Evolutionary conservation across 2,329 filamentous ascomycete species (phyloP).

Genomic region (Sporothrix luriei): DNA sequence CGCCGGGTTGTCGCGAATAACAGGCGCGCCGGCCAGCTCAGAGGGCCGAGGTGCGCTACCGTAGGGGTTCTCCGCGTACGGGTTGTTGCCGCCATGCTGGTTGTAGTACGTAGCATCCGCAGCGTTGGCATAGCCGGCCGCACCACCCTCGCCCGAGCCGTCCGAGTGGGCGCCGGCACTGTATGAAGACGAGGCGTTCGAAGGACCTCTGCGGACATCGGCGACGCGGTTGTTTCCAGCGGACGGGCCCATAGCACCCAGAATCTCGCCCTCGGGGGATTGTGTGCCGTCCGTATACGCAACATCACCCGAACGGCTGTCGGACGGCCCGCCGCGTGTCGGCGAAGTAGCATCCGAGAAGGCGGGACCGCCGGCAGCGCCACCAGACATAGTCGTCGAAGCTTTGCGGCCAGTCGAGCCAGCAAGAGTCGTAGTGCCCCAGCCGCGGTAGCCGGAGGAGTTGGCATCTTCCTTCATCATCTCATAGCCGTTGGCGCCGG

Average conservation of each 20-base stretch:
- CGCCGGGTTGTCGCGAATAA: conserved; percentile 91
- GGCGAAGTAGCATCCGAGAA: conserved; percentile 77
- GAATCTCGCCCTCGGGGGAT: conserved; percentile 75
- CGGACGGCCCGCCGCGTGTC: conserved; percentile 63
- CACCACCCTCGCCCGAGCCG: conserved; percentile 59
- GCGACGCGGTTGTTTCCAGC: conserved; percentile 64
- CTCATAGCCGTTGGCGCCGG: conserved; percentile 56
- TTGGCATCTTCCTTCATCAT: conserved; percentile 78
- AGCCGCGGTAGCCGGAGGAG: conserved; percentile 83
- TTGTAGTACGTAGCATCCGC: conserved; percentile 58
- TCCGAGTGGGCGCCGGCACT: conserved; percentile 78
- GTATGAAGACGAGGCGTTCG: conserved; percentile 95
- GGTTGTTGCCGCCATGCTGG: conserved; percentile 60
- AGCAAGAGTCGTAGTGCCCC: conserved; percentile 75
- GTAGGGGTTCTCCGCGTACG: conserved; percentile 54
- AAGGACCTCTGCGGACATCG: conserved; percentile 84
- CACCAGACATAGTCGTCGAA: conserved; percentile 85
- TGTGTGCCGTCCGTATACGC: conserved; percentile 56
- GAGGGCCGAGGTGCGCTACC: conserved; percentile 44
- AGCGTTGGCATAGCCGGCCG: conserved; percentile 49
- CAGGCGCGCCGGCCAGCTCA: conserved; percentile 63
- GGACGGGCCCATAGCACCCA: conserved; percentile 78
- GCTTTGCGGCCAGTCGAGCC: conserved; percentile 76
- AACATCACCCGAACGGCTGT: conserved; percentile 69
- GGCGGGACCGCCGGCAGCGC: conserved; percentile 61